Percentiles rank a stretch among this genome's conserved stretches.
These are phyloP conservation scores for Cardiosporidium cionae DNA, from an alignment of 169 alveolate species.

Conservation along the genomic window DNA sequence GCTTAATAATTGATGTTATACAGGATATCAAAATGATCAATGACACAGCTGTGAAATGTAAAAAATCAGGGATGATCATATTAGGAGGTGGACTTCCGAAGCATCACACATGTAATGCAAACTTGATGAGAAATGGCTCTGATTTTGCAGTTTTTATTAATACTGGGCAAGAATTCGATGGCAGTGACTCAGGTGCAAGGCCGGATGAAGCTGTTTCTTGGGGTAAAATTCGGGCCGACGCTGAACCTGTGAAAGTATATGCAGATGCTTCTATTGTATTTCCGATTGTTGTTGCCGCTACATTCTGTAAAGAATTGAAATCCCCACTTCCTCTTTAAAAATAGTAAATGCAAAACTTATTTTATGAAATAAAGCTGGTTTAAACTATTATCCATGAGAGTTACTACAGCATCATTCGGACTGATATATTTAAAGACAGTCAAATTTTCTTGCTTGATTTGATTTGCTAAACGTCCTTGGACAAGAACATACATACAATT, in stretches of 20 bases:
- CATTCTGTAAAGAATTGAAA: conserved; percentile 25
- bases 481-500: too few relatives aligned
- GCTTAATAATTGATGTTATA: conserved; percentile 86
- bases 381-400: too few relatives aligned
- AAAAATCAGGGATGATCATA: conserved; percentile 89
- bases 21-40: conserved; percentile 87
- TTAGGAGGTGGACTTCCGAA: conserved; percentile 80
- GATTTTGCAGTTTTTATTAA: conserved; percentile 95
- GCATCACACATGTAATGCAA: conserved; percentile 99
- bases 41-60: conserved; percentile 82
- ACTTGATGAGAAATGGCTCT: conserved; percentile 98
- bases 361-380: too few relatives aligned
- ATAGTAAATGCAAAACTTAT: too few relatives aligned
- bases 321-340: too few relatives aligned
- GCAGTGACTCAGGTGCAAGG: conserved; percentile 98
- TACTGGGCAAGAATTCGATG: conserved; percentile 90
- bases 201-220: conserved; percentile 99
- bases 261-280: conserved; percentile 49
- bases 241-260: conserved; percentile 91
- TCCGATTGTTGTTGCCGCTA: conserved; percentile 46
- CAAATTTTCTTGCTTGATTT: too few relatives aligned
- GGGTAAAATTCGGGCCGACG: conserved; percentile 94
- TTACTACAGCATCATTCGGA: too few relatives aligned
- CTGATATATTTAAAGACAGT: too few relatives aligned
- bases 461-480: too few relatives aligned